phyloP scores from a whole-genome alignment of 1,284 basidiomycete genomes.

The Moniliophthora roreri region DNA sequence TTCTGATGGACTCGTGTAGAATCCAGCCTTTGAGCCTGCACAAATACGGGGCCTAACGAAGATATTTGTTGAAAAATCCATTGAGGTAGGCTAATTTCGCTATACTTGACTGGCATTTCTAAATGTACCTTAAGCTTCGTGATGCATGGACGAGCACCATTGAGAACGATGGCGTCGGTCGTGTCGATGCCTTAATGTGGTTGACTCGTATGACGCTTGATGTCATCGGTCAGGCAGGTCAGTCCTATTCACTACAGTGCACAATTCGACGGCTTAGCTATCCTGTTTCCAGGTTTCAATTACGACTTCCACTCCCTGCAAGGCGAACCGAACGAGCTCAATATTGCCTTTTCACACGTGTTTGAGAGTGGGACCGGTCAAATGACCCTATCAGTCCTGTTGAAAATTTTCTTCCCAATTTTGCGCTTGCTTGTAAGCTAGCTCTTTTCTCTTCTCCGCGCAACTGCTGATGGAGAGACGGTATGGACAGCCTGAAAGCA shows the following conservation, averaged over 20 bases:
- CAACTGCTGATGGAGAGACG: conserved; percentile 21
- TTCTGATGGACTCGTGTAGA: conserved; percentile 1
- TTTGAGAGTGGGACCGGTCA: conserved; percentile 29
- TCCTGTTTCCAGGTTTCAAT: conserved; percentile 49
- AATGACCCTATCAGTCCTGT: conserved; percentile 28
- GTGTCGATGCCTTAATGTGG: conserved; percentile 53
- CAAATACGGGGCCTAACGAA: conserved; percentile 14
- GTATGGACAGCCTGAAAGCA: conserved; percentile 24
- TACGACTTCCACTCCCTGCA: conserved; percentile 51
- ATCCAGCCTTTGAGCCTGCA: conserved; percentile 14
- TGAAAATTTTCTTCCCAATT: conserved; percentile 38
- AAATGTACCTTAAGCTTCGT: conserved; percentile 35
- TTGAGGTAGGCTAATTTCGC: conserved; percentile 4
- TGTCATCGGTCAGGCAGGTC: conserved; percentile 67
- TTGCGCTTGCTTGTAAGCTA: conserved; percentile 41
- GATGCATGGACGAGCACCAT: conserved; percentile 37
- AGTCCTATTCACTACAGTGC: conserved; percentile 1
- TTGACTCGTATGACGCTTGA: conserved; percentile 62
- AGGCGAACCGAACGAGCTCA: conserved; percentile 43
- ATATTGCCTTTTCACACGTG: conserved; percentile 43
- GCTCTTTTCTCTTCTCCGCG: background rate
- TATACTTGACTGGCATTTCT: background rate
- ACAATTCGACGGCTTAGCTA: no score
- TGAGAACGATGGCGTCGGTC: conserved; percentile 25
- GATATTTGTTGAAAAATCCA: conserved; percentile 14